Evolutionary conservation across 306 rosid genomes (phyloP).

Genomic region (Potentilla sterilis): DNA sequence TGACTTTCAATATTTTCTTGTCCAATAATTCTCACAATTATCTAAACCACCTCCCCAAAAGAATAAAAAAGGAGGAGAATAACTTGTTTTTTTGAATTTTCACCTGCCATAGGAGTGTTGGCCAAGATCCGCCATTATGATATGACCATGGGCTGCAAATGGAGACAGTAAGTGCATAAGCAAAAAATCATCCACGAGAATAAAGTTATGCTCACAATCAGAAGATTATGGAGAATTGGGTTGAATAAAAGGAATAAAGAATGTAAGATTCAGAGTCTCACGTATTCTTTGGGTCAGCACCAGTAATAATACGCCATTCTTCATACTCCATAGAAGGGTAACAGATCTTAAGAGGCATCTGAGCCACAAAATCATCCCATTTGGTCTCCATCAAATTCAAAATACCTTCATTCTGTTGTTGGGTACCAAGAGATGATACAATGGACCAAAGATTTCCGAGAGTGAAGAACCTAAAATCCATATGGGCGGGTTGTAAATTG

Average conservation of each 20-base stretch:
- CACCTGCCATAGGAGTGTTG: conserved; percentile 92
- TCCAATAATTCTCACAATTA: background rate
- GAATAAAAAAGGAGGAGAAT: background rate
- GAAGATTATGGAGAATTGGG: conserved; percentile 5
- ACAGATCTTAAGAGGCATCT: conserved; percentile 92
- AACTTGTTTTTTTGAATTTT: background rate
- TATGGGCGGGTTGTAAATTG: conserved; percentile 91
- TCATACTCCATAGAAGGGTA: conserved; percentile 81
- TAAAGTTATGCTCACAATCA: background rate
- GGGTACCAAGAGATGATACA: conserved; percentile 75
- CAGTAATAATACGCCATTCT: conserved; percentile 90
- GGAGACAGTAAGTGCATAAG: conserved; percentile 19
- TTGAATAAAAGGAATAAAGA: background rate
- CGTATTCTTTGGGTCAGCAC: conserved; percentile 97
- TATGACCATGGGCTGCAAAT: conserved; percentile 88
- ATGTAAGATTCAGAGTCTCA: conserved; percentile 30
- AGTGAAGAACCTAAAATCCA: conserved; percentile 91
- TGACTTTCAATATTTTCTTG: background rate
- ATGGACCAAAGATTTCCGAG: conserved; percentile 93
- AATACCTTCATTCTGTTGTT: conserved; percentile 61
- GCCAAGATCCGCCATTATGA: conserved; percentile 97
- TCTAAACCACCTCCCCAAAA: conserved; percentile 1
- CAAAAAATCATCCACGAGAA: background rate
- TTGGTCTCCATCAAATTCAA: conserved; percentile 75
- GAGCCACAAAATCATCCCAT: conserved; percentile 86